phyloP scores from a whole-genome alignment of 163 green algal species.

The Chlamydomonas reinhardtii region DNA sequence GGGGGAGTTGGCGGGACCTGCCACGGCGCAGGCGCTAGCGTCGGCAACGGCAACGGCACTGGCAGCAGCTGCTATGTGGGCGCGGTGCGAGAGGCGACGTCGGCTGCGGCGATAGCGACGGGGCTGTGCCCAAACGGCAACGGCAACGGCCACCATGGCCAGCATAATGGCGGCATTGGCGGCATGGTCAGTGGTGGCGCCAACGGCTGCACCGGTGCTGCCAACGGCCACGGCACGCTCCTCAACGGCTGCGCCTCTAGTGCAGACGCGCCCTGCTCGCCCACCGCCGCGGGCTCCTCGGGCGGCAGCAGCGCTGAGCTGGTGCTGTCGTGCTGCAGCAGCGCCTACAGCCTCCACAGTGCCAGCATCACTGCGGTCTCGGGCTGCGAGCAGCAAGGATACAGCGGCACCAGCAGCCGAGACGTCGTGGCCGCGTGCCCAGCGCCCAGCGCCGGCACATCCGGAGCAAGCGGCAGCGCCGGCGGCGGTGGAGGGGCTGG shows the following conservation, averaged over 20 bases:
- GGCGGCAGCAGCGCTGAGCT: neutral
- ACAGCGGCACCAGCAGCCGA: neutral
- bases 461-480: neutral
- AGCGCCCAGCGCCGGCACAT: too few species aligned
- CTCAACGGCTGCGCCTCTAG: too few species aligned
- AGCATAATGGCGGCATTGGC: neutral
- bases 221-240: too few species aligned
- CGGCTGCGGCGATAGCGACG: too few species aligned
- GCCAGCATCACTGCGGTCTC: neutral
- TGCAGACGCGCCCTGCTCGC: neutral
- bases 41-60: neutral
- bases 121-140: too few species aligned
- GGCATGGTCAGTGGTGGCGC: too few species aligned
- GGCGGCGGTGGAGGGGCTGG: neutral
- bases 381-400: too few species aligned
- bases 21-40: neutral
- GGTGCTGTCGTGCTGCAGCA: slow-evolving; percentile 9
- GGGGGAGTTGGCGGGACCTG: neutral
- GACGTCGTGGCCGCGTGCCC: too few species aligned
- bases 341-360: neutral
- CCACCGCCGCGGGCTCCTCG: neutral
- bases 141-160: neutral
- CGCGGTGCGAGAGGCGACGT: too few species aligned
- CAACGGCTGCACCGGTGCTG: neutral
- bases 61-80: neutral